phyloP scores from a whole-genome alignment of 257 asterid species.

The Apocynum venetum region DNA sequence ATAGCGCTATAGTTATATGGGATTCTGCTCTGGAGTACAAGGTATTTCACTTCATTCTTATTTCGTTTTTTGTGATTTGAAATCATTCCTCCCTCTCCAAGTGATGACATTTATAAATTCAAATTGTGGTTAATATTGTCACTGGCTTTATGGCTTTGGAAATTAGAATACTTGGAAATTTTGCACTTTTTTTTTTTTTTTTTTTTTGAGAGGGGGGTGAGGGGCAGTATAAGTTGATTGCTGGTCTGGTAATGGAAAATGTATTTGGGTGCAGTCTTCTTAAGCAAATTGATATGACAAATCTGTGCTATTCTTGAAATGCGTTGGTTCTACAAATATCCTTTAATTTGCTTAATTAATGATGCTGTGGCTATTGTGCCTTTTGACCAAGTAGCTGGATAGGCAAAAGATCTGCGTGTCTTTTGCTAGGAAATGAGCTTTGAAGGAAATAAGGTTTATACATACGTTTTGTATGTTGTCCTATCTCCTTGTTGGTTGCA shows the following conservation, averaged over 20 bases:
- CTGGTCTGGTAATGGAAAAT: not conserved
- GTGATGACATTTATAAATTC: not conserved
- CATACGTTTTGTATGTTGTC: not conserved
- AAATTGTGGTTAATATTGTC: not conserved
- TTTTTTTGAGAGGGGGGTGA: not conserved
- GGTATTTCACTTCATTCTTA: conserved; percentile 36
- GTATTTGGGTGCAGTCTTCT: not conserved
- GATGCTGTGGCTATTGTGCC: not conserved
- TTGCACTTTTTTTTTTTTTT: not conserved
- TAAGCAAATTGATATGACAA: not conserved
- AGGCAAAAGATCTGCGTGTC: not conserved
- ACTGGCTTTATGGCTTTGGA: not conserved
- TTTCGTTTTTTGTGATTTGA: not conserved
- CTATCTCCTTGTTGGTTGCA: not conserved
- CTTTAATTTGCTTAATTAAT: not conserved
- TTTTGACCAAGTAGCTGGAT: not conserved
- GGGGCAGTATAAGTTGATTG: not conserved
- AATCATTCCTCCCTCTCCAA: not conserved
- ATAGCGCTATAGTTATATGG: conserved; percentile 95
- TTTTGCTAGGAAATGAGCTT: not conserved
- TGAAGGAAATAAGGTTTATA: not conserved
- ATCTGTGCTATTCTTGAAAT: not conserved
- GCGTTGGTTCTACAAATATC: not conserved
- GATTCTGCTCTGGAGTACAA: conserved; percentile 94
- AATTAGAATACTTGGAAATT: not conserved